Evolutionary conservation across 2,329 filamentous ascomycete genomes (phyloP), one percentile per base, ranked within the genome.

Genomic region (Macrophomina phaseolina): DNA sequence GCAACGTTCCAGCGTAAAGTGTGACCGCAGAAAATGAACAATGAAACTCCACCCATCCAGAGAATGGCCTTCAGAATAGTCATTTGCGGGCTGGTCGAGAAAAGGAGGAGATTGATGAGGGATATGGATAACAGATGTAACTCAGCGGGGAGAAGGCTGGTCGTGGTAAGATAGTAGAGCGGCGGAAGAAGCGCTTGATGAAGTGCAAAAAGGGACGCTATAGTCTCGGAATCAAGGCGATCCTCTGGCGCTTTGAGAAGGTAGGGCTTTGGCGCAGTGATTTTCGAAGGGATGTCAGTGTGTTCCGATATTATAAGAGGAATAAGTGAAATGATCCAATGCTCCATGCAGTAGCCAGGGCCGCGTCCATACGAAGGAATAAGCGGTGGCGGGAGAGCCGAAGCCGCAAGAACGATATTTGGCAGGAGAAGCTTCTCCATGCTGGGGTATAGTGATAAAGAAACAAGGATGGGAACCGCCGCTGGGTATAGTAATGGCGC

Each of bases 401-500:
- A 88, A 65, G 97, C 84, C 67, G 90, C 87, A 60, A 97, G 86
- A n/a, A 96, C 84, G 46, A 97, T 86, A 73, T 95, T 97, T 1
- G 91, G 89, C 7, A 97, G 80, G 23, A 97, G 77, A 12, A 89
- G 83, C 16, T 84, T 82, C 3, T 86, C 82, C 53, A 87, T 87
- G 58, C 86, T 84, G 61, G 85, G 83, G 7, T 89, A 87, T 49
- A 97, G 83, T 9, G 94, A 89, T 4, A 95, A 81, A 1, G 93
- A 89, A 34, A 95, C 90, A 53, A 94, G 84, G 16, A 94, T 80
- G 0, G 94, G 92, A 36, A 97, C 84, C 2, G 89, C 79, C 5
- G 90, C 86, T 18, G 94, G 94, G 75, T 97, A 98, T 67, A 97
- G 79, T n/a, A 97, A 84, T 11, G 94, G 92, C 6, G 94, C 94